Conservation (phyloP, 306 rosid genomes). For the Delonix regia region DNA sequence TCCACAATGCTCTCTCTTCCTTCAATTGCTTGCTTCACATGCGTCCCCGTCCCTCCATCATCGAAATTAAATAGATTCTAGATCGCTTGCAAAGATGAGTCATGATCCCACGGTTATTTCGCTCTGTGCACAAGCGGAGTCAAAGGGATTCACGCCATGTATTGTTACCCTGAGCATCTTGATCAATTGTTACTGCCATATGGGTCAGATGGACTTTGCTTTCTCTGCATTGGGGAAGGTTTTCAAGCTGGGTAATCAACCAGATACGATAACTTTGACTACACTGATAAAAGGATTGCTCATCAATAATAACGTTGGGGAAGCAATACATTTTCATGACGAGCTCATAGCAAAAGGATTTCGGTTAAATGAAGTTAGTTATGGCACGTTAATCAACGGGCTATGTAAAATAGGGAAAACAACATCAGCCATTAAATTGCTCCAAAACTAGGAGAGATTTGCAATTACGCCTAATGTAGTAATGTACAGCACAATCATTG, state of each 20-base stretch:
- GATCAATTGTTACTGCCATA: background rate
- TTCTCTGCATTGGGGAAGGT: background rate
- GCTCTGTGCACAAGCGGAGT: background rate
- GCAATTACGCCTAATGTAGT: background rate
- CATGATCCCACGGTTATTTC: background rate
- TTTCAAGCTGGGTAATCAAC: background rate
- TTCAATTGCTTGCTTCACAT: background rate
- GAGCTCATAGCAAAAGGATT: background rate
- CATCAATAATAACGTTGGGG: background rate
- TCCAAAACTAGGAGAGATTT: background rate
- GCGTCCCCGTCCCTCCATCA: background rate
- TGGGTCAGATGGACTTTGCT: background rate
- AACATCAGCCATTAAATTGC: background rate
- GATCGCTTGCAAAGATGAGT: background rate
- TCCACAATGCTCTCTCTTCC: background rate
- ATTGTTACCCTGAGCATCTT: background rate
- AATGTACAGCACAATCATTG: background rate
- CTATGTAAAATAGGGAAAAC: background rate
- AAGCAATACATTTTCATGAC: background rate
- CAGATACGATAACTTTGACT: background rate
- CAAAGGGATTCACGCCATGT: background rate
- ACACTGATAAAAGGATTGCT: background rate
- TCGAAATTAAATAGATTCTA: background rate
- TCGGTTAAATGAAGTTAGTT: background rate
- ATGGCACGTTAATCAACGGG: background rate